Base-by-base conservation (phyloP, 306 rosid species). In the Corylus americana region DNA sequence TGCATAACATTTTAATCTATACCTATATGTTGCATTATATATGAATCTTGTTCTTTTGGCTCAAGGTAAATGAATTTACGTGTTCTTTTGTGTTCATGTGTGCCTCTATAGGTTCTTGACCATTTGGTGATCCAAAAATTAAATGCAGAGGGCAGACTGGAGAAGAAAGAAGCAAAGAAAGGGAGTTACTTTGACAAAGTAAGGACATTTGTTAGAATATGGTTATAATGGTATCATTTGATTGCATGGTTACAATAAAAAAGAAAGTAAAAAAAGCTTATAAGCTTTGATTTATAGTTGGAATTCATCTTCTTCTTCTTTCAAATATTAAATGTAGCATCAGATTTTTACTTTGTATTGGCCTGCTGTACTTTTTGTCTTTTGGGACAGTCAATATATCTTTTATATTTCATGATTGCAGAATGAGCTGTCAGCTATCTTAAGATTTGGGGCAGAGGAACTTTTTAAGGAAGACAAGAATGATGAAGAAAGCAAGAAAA, bases 81-180 rank as follows among this genome's bases (percentile, higher is more conserved):
- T 53, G 2, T 71, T 72, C 85, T 78, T 51, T 20, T 76, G 47
- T 70, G 72, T 67, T 10, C 35, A 29, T 79, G 83, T 82, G 53
- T 86, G 82, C 83, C 83, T 88, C 31, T 74, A 22, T 76, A 96
- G 99, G 99, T 96, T 86, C 97, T 96, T 73, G 99, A 96, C 79
- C 99, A 96, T 87, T 84, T 96, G 97, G 99, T 96, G 87, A 96
- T 96, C 83, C 99, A 96, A 89, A 96, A 96, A 86, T 79, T 96
- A 80, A 96, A 96, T 75, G 99, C 99, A 47, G 99, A 96, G 88
- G 99, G 99, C 78, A 87, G 96, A 81, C 80, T 96, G 90, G 99
- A 96, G 90, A 96, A 92, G 91, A 96, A 91, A 86, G 99, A 96
- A 86, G 81, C 94, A 37, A 96, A 96, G 80, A 96, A 96, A 72